Base-by-base conservation (phyloP, 495 filamentous ascomycete species). In the Tetracladium setigerum region DNA sequence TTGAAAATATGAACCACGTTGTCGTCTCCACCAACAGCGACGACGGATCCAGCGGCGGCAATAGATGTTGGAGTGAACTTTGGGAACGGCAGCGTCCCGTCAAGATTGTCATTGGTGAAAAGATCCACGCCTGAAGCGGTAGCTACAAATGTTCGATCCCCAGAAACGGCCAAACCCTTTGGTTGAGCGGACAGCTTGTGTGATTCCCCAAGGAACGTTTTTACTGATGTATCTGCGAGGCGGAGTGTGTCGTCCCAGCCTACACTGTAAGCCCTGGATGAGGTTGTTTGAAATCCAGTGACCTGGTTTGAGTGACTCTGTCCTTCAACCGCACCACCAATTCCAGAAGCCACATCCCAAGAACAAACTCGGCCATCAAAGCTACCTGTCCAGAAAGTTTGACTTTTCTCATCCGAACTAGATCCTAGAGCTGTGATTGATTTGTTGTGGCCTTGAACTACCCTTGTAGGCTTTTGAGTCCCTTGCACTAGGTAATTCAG, bases 181-280 rank as follows among this genome's bases (percentile, higher is more conserved):
- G 76, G 76, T 42, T 79, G 76, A 15, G 66, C 66, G 16, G 59
- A 61, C 15, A 76, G 63, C 49, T 73, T 72, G n/a, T 58, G 36
- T 3, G 69, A 57, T 13, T 59, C 65, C 44, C 71, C 71, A 13
- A 68, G 54, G 49, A 78, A 79, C 9, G 66, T 72, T 40, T 69
- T 71, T 22, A 66, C 64, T 14, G 69, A 61, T 39, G 67, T 64
- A 50, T 92, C 85, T 50, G 94, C 74, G 33, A 78, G 82, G 47
- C 90, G 85, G 32, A 95, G 77, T 5, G 87, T 90, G 63, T 98
- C 92, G 63, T 98, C 92, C 92, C 92, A 97, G 56, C 80, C 89
- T 13, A 90, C 84, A 65, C 86, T 92, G 67, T 87, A 89, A 24
- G 88, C 77, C 48, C 79, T 70, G 24, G 79, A 73, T 5, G 62